Evolutionary conservation across 441 rosid genomes (phyloP), one percentile per base, ranked within the genome.

Genomic region (Brassica hybrid): DNA sequence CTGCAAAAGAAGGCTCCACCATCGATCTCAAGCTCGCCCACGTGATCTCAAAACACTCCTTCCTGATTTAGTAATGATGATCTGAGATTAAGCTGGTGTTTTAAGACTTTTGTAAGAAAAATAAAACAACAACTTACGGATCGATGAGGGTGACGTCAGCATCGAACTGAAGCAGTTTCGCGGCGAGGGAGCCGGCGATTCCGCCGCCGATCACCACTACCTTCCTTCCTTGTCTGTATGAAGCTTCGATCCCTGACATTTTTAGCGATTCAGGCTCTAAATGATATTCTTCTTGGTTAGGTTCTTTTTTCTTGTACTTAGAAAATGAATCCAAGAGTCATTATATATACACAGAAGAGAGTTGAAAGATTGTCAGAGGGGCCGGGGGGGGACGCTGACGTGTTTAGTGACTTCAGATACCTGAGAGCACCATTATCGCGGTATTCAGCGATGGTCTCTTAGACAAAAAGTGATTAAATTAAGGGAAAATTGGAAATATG

Each of bases 201-300:
- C 97, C 97, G 8, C 98, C 97, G 60, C 98, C 98, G 7, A 94
- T 75, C 61, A 92, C 84, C 79, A 91, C 93, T 76, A 89, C 84
- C 71, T 36, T 36, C 41, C 2, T 36, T 36, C 11, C 41, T 36
- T 57, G 76, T 32, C 80, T 85, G 23, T 25, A 81, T 17, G 38
- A 18, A 5, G 81, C 17, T 59, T 6, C 34, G 3, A 17, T 50
- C 4, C 74, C 74, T 52, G 74, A 59, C 78, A 78, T 48, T 78
- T 73, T 12, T 16, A 12, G 4, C 17, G 54, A 48, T 48, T n/a
- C 54, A 13, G 54, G 7, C 17, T 48, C 54, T 1, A 48, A 48
- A 48, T 48, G 60, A 56, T 56, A 25, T 18, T 56, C 60, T 69
- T 36, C 41, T 69, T 45, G 54, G 36, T 71, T 71, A 65, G 9